Conservation (phyloP, 108 stramenopile genomes). For the Pelagomonas calceolata region DNA sequence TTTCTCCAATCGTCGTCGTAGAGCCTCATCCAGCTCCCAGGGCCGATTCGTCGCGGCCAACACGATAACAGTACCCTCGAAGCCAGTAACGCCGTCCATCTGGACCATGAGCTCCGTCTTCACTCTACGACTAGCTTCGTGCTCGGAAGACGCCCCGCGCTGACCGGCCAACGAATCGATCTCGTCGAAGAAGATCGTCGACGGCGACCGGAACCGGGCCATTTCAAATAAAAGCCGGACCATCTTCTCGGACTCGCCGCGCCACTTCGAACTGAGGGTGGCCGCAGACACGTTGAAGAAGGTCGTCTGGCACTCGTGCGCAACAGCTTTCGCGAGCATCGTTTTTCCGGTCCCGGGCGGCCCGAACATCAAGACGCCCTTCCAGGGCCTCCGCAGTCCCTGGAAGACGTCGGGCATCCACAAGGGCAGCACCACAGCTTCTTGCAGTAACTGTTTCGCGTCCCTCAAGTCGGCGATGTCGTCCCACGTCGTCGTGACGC, state of each 20-base stretch:
- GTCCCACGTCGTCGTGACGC: slow-evolving; percentile 13
- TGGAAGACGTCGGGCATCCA: slow-evolving; percentile 81
- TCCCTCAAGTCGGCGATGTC: slow-evolving; percentile 61
- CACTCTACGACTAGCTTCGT: slow-evolving; percentile 80
- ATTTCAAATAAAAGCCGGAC: slow-evolving; percentile 41
- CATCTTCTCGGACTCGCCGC: slow-evolving; percentile 53
- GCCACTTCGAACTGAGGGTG: slow-evolving; percentile 45
- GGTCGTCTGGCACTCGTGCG: slow-evolving; percentile 78
- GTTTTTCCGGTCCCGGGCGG: slow-evolving; percentile 92
- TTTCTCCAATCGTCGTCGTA: slow-evolving; percentile 69
- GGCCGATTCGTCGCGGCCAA: slow-evolving; percentile 85
- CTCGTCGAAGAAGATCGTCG: slow-evolving; percentile 82
- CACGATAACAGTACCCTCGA: slow-evolving; percentile 53
- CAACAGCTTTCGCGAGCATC: slow-evolving; percentile 97
- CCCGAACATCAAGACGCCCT: slow-evolving; percentile 72
- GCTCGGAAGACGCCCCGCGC: slow-evolving; percentile 55
- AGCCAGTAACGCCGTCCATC: slow-evolving; percentile 69
- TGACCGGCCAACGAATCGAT: slow-evolving; percentile 70
- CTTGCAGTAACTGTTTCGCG: slow-evolving; percentile 79
- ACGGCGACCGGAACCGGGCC: slow-evolving; percentile 38
- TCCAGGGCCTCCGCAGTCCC: slow-evolving; percentile 65
- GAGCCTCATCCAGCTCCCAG: slow-evolving; percentile 83
- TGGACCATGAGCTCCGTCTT: slow-evolving; percentile 93
- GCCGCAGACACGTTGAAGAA: slow-evolving; percentile 60
- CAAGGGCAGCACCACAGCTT: slow-evolving; percentile 78